Base-by-base conservation (phyloP, 768 basidiomycete genomes). In the Scleroderma bovista region DNA sequence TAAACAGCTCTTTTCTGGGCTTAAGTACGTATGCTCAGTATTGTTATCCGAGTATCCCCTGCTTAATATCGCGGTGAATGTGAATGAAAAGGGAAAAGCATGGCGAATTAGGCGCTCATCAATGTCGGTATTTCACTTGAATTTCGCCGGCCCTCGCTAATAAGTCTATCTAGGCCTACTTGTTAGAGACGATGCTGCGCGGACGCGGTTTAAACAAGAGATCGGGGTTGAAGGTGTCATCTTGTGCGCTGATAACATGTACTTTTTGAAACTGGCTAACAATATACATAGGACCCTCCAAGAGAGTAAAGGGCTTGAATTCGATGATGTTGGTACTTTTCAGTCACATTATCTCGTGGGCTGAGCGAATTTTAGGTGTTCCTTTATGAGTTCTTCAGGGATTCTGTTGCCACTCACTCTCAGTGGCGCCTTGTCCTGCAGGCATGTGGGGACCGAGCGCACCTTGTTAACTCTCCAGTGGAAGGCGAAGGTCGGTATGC, bases 381-480 rank as follows among this genome's bases (percentile, higher is more conserved):
- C 3, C 58, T 89, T 9, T 88, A 82, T 57, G 80, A 89, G 53
- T 88, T 88, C 64, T 89, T 89, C 56, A 74, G 78, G 23, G 83
- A 86, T 54, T 88, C 87, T 0, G 56, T 59, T 0, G 64, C 76
- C 2, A 74, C 74, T 38, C 50, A 60, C 2, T 63, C 76, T 0
- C 80, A 80, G 39, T 88, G 86, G 86, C 70, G 81, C 8, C 69
- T 84, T 1, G 65, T 86, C 3, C 59, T 83, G 5, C 77, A 32
- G 26, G 55, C 6, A 26, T 61, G 36, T 50, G 39, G 5, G 23
- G 33, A 42, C 24, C 62, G 10, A 49, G 60, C 3, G 72, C 71
- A 16, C 81, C 81, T 0, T 59, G 61, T 9, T 5, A n/a, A 13
- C 6, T 84, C 4, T 29, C 26, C 80, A 50, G 73, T 22, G 1